Evolutionary conservation across 768 basidiomycete species (phyloP), one percentile per base, ranked within the genome.

Genomic region (Pisolithus albus): DNA sequence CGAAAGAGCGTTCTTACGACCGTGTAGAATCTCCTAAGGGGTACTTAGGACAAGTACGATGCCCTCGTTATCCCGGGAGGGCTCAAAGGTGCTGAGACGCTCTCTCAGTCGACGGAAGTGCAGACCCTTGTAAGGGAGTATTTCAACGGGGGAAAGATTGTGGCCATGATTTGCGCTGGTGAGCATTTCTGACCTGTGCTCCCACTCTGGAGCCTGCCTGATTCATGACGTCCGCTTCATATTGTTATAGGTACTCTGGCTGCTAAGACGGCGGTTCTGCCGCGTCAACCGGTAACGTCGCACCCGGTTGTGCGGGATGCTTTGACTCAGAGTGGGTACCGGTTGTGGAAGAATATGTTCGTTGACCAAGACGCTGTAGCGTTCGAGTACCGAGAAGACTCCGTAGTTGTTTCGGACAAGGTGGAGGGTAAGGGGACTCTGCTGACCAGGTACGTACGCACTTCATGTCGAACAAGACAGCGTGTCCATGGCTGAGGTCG

Each of bases 151-250:
- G 59, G 55, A 21, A 69, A 63, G 18, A 62, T 86, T 41, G 84
- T 92, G 23, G 89, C 82, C 1, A 89, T 91, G 88, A 88, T 91
- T 43, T 92, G 89, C 60, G 89, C 89, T 47, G 88, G 88, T 83
- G 49, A 32, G 75, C 64, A 6, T 3, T 8, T 3, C 34, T 13
- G n/a, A 13, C 32, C 32, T 34, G 32, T 11, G 11, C 3, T 13
- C 34, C 34, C 11, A 15, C 13, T 2, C 11, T 34, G 5, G 5
- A 15, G 13, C 13, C 30, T 30, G 30, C 7, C 10, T 7, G 30
- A 9, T 26, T 26, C 26, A 30, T n/a, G n/a, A n/a, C 8, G 30
- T 15, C 34, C 34, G 34, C 34, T 9, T 15, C 19, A 45, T 24
- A 42, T 16, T 3, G 21, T 8, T 19, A 5, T 57, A 88, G 87